A percentile compares a stretch with the other conserved stretches of the same genome.
phyloP scores from a whole-genome alignment of 495 filamentous ascomycete genomes.

The Aspergillus baeticus region DNA sequence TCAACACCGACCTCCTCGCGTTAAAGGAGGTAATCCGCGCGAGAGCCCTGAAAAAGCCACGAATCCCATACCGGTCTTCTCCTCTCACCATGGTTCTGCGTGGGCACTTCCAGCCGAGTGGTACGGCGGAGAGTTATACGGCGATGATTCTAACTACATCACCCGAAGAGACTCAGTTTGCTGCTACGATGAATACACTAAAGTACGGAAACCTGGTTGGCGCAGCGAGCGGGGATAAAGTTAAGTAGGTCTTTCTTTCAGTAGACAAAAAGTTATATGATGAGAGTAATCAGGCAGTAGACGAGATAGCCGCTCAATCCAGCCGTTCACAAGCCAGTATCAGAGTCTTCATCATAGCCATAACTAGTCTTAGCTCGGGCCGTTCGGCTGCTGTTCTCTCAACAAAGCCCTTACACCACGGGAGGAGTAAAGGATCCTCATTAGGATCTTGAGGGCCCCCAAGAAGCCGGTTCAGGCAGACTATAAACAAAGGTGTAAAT shows the following conservation, averaged over 20 bases:
- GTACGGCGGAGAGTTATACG: slow-evolving; percentile 10
- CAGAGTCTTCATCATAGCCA: too few relatives aligned
- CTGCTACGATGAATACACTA: slow-evolving; percentile 25
- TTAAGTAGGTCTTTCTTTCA: too few relatives aligned
- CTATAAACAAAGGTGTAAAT: too few relatives aligned
- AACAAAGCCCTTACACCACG: too few relatives aligned
- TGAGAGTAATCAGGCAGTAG: too few relatives aligned
- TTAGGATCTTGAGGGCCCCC: too few relatives aligned
- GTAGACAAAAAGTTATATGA: not conserved
- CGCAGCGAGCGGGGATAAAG: slow-evolving; percentile 51
- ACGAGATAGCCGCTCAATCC: too few relatives aligned
- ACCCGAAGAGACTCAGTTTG: slow-evolving; percentile 16
- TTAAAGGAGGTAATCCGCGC: slow-evolving; percentile 31
- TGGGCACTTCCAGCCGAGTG: slow-evolving; percentile 18
- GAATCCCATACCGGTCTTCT: slow-evolving; percentile 28
- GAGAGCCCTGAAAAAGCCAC: slow-evolving; percentile 8
- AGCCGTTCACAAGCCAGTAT: too few relatives aligned
- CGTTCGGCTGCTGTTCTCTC: too few relatives aligned
- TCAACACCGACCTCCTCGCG: slow-evolving; percentile 29
- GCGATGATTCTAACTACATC: slow-evolving; percentile 26
- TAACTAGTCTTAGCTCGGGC: too few relatives aligned
- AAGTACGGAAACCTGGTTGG: slow-evolving; percentile 29
- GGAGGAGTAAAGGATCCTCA: too few relatives aligned
- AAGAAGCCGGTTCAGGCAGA: too few relatives aligned
- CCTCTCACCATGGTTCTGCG: slow-evolving; percentile 28